Percentiles rank a stretch among this genome's conserved stretches.
phyloP scores from a whole-genome alignment of 257 asterid genomes.

The Fraxinus pennsylvanica region DNA sequence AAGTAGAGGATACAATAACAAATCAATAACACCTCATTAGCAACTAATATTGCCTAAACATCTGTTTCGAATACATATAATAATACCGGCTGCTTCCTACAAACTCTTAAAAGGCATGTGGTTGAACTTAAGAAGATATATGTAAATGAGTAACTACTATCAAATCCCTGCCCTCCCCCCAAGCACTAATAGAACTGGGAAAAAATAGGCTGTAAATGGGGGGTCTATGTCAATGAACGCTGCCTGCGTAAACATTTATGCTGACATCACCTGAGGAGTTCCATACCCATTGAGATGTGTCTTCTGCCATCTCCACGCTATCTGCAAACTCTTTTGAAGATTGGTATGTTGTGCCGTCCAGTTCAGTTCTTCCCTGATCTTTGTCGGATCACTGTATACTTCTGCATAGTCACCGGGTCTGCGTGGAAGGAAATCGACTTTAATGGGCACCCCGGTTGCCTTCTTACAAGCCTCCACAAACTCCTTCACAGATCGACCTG shows the following conservation, averaged over 20 bases:
- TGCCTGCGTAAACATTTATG: conserved; percentile 28
- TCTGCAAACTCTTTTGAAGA: conserved; percentile 68
- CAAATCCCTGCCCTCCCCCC: background rate
- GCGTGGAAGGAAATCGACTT: conserved; percentile 82
- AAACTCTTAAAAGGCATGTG: background rate
- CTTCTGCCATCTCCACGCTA: conserved; percentile 98
- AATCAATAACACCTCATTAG: background rate
- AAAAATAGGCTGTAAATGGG: background rate
- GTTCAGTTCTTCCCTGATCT: conserved; percentile 67
- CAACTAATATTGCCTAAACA: background rate
- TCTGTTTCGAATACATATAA: background rate
- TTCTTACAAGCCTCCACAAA: conserved; percentile 93
- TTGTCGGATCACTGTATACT: conserved; percentile 81
- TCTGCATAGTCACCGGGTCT: conserved; percentile 96
- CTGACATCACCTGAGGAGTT: conserved; percentile 41
- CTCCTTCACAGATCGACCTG: conserved; percentile 95
- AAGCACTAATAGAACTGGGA: background rate
- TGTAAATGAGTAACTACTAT: background rate
- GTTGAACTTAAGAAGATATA: background rate
- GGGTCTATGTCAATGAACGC: background rate
- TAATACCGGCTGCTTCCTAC: background rate
- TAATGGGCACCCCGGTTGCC: conserved; percentile 78
- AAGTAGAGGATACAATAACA: background rate
- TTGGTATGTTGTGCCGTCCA: conserved; percentile 81
- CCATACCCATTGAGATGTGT: conserved; percentile 69